Base-by-base conservation (phyloP, 2,329 filamentous ascomycete species). In the Knoxdaviesia capensis region DNA sequence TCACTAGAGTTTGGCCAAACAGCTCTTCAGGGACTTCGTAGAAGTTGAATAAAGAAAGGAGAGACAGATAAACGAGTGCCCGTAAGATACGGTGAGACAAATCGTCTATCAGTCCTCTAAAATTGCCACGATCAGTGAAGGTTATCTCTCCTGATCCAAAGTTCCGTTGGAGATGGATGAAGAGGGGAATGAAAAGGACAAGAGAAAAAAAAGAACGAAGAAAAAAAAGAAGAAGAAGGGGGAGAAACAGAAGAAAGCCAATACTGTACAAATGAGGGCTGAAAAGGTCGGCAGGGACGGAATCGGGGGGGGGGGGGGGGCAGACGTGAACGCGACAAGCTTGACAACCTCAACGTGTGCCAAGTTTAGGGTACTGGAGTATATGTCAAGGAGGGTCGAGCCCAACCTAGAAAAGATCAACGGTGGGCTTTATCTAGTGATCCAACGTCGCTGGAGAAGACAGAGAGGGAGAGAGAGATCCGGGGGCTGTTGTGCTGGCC, bases 1-100 rank as follows among this genome's bases (percentile, higher is more conserved):
- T 82, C 68, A 45, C 82, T 66, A 54, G 90, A 81, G 41, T 93
- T 74, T 45, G 93, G 62, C 56, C 93, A 86, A 32, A 93, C 65
- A 0, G 85, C 87, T 20, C 20, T 20, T 20, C 20, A 20, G 20
- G 20, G 20, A 20, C 20, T 20, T 20, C 3, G 20, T 20, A 20
- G 20, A 20, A 20, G 20, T 20, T 20, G 20, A 20, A 20, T 20
- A 20, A 20, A 20, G 20, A 20, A 20, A 20, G 20, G 20, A 20
- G 20, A 20, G 20, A 20, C 20, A 20, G 20, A 20, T 20, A 20
- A 20, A 20, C 20, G 20, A 3, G 20, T 20, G 20, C 20, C 20
- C 20, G 20, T 20, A 20, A 20, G 20, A 20, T 20, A 20, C 20
- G 20, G 20, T 20, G 20, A 4, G 84, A 84, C 41, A 74, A 68